Base-by-base conservation (phyloP, 2,329 filamentous ascomycete genomes). In the Penicillium sp. region DNA sequence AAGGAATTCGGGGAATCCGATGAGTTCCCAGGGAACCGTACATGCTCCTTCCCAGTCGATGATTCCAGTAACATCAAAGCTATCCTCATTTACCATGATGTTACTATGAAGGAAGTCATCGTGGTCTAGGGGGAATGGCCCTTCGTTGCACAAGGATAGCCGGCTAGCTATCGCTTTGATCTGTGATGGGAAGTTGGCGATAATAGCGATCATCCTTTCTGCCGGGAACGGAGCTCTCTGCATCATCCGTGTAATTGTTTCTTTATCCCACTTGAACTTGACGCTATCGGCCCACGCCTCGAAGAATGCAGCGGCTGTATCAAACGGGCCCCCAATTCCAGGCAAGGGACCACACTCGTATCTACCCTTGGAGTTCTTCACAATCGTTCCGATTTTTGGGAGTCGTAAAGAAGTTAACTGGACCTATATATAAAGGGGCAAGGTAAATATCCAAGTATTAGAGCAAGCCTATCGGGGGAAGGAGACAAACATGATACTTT, bases 261-360 rank as follows among this genome's bases (percentile, higher is more conserved):
- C 46, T 28, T 47, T 45, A 23, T 42, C 28, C 13, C 2, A 18
- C 26, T 44, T 47, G 3, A 56, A 51, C 16, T 44, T 46, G 31
- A 47, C 47, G 26, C 31, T 40, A 6, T 50, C 41, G 24, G 51
- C 51, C 57, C 51, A 58, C 9, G 51, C 53, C 14, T 46, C 31
- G 37, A 56, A 58, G 14, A 51, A 58, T 35, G 45, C 51, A 2
- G 48, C 39, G 36, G 57, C 55, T 26, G 51, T 57, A 14, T 51
- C 35, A 26, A 59, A 55, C 2, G 54, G 54, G 4, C 52, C 55
- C 0, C 51, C 50, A 2, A 59, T 24, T 10, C 46, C 47, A 16
- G 51, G 54, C 14, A 59, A 32, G 1, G 50, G 55, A 11, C 51
- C 49, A 46, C 29, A 40, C 7, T 52, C 50, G 14, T 55, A 59